Conservation (phyloP, 148 eudicot genomes). For the Amaranthus palmeri region DNA sequence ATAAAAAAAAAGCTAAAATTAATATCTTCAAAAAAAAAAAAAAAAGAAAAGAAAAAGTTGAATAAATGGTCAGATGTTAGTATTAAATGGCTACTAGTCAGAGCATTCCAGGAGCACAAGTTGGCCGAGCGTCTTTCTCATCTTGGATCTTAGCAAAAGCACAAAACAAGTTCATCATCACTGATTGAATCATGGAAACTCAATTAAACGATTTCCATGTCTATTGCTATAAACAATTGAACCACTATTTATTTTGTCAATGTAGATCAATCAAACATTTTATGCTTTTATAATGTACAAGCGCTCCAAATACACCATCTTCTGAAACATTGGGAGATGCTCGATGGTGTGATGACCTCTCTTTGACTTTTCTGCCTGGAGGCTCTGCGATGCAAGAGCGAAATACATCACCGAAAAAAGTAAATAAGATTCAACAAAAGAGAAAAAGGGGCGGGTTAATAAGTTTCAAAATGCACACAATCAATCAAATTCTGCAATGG, state of each 20-base stretch:
- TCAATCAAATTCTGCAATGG: no score
- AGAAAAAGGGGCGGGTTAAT: no score
- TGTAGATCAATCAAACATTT: background rate
- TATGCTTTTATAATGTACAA: conserved; percentile 8
- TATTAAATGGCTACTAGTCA: background rate
- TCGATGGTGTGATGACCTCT: background rate
- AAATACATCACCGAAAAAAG: no score
- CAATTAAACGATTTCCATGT: background rate
- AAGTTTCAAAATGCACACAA: no score
- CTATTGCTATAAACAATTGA: conserved; percentile 9
- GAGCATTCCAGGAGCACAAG: background rate
- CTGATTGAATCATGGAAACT: background rate
- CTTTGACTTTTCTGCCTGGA: background rate
- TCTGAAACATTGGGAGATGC: background rate
- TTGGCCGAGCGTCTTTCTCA: background rate
- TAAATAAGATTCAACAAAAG: no score
- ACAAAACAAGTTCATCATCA: background rate
- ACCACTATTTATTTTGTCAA: background rate
- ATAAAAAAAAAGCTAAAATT: no score
- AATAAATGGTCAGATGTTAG: background rate
- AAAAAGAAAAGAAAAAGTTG: no score
- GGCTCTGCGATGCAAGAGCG: background rate
- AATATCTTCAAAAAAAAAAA: no score
- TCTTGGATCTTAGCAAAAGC: background rate
- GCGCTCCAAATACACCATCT: background rate